A percentile compares a stretch with the other conserved stretches of the same genome.
These are phyloP conservation scores for Entamoeba dispar DNA, from an alignment of 208 protist species.

Conservation along the genomic window DNA sequence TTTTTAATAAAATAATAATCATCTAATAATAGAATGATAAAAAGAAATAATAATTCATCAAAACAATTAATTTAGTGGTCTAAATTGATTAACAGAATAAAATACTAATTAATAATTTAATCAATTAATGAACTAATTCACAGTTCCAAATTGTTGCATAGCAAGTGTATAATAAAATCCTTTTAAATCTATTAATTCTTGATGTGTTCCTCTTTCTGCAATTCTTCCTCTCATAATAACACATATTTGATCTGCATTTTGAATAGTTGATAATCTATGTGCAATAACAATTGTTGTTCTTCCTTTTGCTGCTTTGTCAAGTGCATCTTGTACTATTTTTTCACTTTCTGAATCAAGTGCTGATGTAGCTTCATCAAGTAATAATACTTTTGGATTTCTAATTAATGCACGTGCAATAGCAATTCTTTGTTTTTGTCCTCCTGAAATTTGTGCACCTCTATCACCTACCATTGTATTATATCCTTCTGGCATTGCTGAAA, in stretches of 20 bases:
- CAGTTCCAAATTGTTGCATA: neutral
- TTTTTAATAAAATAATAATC: too few species aligned
- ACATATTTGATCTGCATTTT: slow-evolving; percentile 64
- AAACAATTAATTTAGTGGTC: too few species aligned
- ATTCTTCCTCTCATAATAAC: slow-evolving; percentile 61
- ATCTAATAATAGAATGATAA: too few species aligned
- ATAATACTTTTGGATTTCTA: slow-evolving; percentile 54
- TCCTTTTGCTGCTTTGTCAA: slow-evolving; percentile 46
- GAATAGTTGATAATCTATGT: slow-evolving; percentile 63
- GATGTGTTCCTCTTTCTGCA: slow-evolving; percentile 56
- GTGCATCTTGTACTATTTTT: slow-evolving; percentile 55
- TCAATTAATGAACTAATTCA: neutral
- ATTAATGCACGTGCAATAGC: slow-evolving; percentile 65
- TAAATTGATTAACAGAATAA: too few species aligned
- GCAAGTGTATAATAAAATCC: neutral
- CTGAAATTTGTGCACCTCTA: slow-evolving; percentile 41
- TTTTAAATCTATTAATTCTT: slow-evolving; percentile 35
- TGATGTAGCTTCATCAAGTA: slow-evolving; percentile 67
- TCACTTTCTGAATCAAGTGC: slow-evolving; percentile 62
- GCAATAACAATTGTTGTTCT: slow-evolving; percentile 68
- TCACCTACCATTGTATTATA: neutral
- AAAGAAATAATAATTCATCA: too few species aligned
- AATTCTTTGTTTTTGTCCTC: slow-evolving; percentile 71
- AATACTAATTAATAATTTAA: too few species aligned
- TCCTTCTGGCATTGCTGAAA: neutral